phyloP scores from a whole-genome alignment of 176 grass and related monocot genomes.

The Carex cristatella region DNA sequence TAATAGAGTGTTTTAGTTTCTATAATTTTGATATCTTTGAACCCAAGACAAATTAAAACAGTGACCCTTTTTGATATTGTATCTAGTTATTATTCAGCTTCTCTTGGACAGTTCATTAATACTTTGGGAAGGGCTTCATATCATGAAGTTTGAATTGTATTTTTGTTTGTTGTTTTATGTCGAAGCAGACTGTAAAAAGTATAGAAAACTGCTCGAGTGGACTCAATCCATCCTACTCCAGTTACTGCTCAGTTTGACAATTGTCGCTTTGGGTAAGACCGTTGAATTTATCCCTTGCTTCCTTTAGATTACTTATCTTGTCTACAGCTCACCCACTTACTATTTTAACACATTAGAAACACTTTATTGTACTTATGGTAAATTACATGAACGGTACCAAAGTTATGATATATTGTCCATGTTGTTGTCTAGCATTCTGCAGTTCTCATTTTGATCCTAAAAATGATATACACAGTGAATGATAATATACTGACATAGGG shows the following conservation, averaged over 20 bases:
- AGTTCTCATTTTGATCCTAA: not conserved
- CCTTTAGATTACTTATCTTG: not conserved
- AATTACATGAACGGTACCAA: not conserved
- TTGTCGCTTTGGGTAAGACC: conserved; percentile 9
- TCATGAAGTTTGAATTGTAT: conserved; percentile 16
- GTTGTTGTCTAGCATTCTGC: not conserved
- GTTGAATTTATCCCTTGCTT: conserved; percentile 11
- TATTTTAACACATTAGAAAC: not conserved
- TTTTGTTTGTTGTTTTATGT: conserved; percentile 31
- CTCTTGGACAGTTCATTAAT: conserved; percentile 7
- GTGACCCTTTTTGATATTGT: not conserved
- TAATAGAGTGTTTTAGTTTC: not conserved
- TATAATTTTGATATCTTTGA: not conserved
- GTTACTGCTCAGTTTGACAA: conserved; percentile 8
- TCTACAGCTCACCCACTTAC: not conserved
- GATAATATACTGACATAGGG: not conserved
- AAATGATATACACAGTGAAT: not conserved
- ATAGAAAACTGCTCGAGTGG: conserved; percentile 20
- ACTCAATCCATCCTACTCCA: conserved; percentile 13
- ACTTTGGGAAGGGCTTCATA: not conserved
- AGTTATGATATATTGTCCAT: not conserved
- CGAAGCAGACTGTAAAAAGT: conserved; percentile 20
- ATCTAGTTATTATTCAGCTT: not conserved
- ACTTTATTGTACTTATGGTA: not conserved
- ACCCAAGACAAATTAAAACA: not conserved